Base-by-base conservation (phyloP, 345 rosid genomes). In the Eutrema yunnanense region DNA sequence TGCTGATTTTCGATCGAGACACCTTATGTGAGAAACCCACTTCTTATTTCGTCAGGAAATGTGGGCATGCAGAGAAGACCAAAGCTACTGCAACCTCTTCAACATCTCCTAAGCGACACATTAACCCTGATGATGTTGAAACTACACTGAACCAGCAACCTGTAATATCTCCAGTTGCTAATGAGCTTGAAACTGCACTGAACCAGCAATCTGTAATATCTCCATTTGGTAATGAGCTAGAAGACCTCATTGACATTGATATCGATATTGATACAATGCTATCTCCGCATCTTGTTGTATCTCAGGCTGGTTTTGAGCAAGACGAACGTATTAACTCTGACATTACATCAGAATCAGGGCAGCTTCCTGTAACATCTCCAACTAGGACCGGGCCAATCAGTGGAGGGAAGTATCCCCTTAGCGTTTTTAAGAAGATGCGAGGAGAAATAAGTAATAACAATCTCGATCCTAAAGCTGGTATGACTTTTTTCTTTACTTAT, bases 1-100 rank as follows among this genome's bases (percentile, higher is more conserved):
- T 90, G 30, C 47, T 87, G 57, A 63, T 85, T 62, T 85, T 92
- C 48, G 84, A 88, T 57, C 80, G 81, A 60, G 60, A 43, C 14
- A 88, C 82, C 73, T 71, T 82, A 73, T 92, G 96, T 43, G 95
- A 92, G 83, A 92, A 85, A 77, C 90, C 77, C 30, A 72, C 82
- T 61, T 69, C 90, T 14, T 90, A 88, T 62, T 87, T 92, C 67
- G 82, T 82, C 40, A 84, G 78, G 66, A 82, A 77, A 81, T 74
- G 84, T 63, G 78, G 66, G 1, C 85, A 77, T 62, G 74, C 79
- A 75, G 62, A 8, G 84, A 65, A 73, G 58, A 56, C 27, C 73
- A 68, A 41, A 69, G 65, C 42, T 36, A 42, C 59, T 62, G 75
- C 27, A 32, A 75, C 55, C 62, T 69, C 79, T 51, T 63, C 71